These are phyloP conservation scores for Spergularia bocconei DNA, from an alignment of 148 eudicot species.

Conservation along the genomic window DNA sequence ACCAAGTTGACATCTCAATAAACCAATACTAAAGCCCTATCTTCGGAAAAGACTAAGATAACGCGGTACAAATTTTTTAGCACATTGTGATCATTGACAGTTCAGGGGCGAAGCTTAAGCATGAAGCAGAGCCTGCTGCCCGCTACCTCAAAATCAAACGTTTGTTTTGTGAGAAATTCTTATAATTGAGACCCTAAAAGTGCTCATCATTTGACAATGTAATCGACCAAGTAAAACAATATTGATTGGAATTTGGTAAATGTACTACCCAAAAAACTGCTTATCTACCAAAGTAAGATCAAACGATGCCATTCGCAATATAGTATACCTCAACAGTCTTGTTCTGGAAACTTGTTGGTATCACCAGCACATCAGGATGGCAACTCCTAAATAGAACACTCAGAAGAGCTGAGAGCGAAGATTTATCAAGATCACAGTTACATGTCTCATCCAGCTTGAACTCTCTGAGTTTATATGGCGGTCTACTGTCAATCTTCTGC, in stretches of 20 bases:
- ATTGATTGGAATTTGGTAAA: not conserved
- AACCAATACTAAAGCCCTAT: no score
- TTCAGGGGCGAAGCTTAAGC: no score
- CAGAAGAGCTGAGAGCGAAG: not conserved
- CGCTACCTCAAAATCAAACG: not conserved
- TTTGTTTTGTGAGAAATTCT: not conserved
- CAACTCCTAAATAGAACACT: constrained; percentile 6
- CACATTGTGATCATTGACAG: no score
- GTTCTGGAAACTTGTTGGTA: not conserved
- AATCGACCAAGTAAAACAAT: not conserved
- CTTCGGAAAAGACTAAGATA: not conserved
- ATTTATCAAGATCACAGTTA: not conserved
- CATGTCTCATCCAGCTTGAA: not conserved
- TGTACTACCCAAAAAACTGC: not conserved
- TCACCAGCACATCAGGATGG: constrained; percentile 4
- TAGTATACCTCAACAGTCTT: not conserved
- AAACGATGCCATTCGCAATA: not conserved
- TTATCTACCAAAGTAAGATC: not conserved
- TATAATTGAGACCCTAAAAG: no score
- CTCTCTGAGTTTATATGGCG: constrained; percentile 12
- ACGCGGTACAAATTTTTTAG: not conserved
- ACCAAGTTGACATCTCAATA: no score
- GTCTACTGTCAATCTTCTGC: not conserved
- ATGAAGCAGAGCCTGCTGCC: no score
- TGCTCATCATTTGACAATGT: not conserved